Conservation (phyloP, 2,329 filamentous ascomycete species). For the Apiospora sp. region DNA sequence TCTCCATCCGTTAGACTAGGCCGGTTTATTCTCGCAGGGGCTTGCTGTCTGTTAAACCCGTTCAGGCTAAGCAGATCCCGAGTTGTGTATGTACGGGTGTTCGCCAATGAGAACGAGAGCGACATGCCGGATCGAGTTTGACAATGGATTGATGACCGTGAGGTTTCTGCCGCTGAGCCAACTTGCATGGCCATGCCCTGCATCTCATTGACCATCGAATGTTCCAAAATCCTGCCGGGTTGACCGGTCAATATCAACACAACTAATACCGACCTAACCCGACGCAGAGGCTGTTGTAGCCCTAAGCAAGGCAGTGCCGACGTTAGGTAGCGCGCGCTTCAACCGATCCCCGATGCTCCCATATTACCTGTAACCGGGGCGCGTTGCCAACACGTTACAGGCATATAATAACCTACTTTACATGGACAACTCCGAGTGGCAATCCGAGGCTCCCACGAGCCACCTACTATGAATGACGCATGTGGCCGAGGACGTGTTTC, state of each 20-base stretch:
- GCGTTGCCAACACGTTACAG: neutral
- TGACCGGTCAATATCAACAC: neutral
- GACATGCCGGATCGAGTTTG: neutral
- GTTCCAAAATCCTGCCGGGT: neutral
- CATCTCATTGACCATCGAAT: neutral
- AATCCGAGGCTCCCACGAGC: neutral
- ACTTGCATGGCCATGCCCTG: neutral
- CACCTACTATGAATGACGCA: neutral
- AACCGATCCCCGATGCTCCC: neutral
- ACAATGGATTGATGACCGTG: neutral
- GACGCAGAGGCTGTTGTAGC: neutral
- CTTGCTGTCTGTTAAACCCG: neutral
- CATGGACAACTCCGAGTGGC: neutral
- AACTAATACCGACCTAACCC: neutral
- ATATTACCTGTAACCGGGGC: neutral
- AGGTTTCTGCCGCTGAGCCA: neutral
- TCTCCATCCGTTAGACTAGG: too few species aligned
- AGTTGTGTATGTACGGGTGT: neutral
- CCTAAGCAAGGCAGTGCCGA: conserved; percentile 7
- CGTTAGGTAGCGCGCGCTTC: conserved; percentile 4
- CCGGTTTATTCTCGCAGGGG: too few species aligned
- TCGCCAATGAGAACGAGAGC: conserved; percentile 2
- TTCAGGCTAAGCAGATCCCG: conserved; percentile 17
- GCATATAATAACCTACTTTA: too few species aligned
- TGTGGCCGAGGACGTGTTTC: neutral